A percentile compares a stretch with the other conserved stretches of the same genome.
These are phyloP conservation scores for Penicillium sp. DNA, from an alignment of 2,329 filamentous ascomycete genomes.

Conservation along the genomic window DNA sequence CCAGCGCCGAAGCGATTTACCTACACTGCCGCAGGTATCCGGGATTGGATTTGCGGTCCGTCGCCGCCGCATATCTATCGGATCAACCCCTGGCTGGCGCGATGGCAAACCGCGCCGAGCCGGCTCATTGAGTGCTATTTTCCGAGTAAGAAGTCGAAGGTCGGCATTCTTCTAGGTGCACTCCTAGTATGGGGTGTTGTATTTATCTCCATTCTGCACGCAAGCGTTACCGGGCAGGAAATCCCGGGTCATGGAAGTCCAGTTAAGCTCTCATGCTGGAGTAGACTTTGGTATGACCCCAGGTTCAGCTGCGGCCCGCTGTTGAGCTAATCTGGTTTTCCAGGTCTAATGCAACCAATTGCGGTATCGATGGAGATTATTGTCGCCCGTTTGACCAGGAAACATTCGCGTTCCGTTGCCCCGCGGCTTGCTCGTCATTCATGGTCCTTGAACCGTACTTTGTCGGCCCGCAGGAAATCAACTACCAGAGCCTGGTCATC, in stretches of 20 bases:
- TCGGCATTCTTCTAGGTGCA: constrained; percentile 31
- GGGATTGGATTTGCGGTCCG: constrained; percentile 37
- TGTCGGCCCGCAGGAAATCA: constrained; percentile 60
- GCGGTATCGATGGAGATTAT: constrained; percentile 60
- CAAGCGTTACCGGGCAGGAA: constrained; percentile 36
- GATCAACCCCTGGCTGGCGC: constrained; percentile 39
- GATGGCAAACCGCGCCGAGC: constrained; percentile 39
- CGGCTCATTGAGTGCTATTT: constrained; percentile 38
- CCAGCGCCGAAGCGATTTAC: constrained; percentile 24
- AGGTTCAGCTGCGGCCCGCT: constrained; percentile 35
- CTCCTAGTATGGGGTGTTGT: constrained; percentile 39
- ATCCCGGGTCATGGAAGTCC: constrained; percentile 40
- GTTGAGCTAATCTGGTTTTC: background rate
- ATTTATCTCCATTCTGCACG: constrained; percentile 39
- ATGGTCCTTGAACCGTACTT: constrained; percentile 61
- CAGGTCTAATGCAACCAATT: constrained; percentile 47
- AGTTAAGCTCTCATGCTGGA: constrained; percentile 41
- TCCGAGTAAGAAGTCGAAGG: constrained; percentile 30
- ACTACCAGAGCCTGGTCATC: constrained; percentile 60
- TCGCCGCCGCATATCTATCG: constrained; percentile 38
- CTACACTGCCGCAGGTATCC: constrained; percentile 30
- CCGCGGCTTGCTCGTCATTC: constrained; percentile 59
- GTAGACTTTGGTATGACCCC: constrained; percentile 45
- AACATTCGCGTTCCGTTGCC: constrained; percentile 62
- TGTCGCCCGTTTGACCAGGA: constrained; percentile 62